phyloP scores from a whole-genome alignment of 371 early-diverging fungal genomes.

The Lichtheimia corymbifera region DNA sequence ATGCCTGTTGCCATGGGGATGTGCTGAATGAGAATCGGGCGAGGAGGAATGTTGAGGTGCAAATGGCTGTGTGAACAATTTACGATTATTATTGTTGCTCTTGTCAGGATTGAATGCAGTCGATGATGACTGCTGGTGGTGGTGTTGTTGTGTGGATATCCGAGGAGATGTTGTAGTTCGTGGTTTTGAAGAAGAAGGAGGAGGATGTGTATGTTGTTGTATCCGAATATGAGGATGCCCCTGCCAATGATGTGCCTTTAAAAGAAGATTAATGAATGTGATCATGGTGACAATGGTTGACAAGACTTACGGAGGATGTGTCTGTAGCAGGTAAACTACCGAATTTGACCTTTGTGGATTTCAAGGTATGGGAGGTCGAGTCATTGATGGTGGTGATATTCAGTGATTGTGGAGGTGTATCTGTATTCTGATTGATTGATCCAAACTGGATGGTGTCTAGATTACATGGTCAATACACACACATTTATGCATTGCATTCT shows the following conservation, averaged over 20 bases:
- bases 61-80: slow-evolving; percentile 7
- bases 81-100: not conserved
- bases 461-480: not conserved
- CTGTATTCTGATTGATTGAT: slow-evolving; percentile 49
- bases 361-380: slow-evolving; percentile 19
- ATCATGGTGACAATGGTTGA: too few species aligned
- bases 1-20: not conserved
- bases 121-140: too few species aligned
- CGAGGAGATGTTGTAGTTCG: slow-evolving; percentile 14
- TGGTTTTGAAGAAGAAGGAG: slow-evolving; percentile 14
- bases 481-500: too few species aligned
- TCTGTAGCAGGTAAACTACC: slow-evolving; percentile 48
- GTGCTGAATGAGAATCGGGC: not conserved
- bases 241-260: slow-evolving; percentile 2
- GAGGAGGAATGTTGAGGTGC: slow-evolving; percentile 9
- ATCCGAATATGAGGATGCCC: slow-evolving; percentile 3
- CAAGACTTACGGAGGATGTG: slow-evolving; percentile 31
- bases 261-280: too few species aligned
- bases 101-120: slow-evolving; percentile 20
- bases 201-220: slow-evolving; percentile 15
- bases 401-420: slow-evolving; percentile 17
- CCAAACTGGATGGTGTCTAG: slow-evolving; percentile 56
- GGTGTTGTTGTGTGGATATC: not conserved
- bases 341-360: slow-evolving; percentile 33
- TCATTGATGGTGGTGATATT: slow-evolving; percentile 15